These are phyloP conservation scores for Moniliophthora roreri DNA, from an alignment of 1,284 basidiomycete species.

Conservation along the genomic window DNA sequence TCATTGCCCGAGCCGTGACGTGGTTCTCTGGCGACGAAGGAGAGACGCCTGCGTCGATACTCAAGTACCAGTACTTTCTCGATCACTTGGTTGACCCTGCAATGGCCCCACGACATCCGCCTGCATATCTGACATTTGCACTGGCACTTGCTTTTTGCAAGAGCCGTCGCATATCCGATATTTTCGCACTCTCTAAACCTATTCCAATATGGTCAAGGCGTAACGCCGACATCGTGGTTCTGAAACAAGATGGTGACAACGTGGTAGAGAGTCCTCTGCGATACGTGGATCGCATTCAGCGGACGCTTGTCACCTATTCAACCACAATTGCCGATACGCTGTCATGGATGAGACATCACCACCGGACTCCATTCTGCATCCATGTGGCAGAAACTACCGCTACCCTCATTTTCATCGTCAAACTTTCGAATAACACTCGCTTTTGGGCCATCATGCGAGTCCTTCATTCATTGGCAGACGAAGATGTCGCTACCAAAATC, in stretches of 20 bases:
- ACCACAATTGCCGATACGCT: neutral
- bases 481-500: neutral
- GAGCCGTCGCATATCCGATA: neutral
- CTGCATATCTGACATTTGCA: neutral
- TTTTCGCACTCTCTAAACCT: neutral
- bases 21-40: neutral
- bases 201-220: neutral
- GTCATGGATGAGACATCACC: neutral
- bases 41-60: too few relatives aligned
- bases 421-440: neutral
- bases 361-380: neutral
- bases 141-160: neutral
- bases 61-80: neutral
- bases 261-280: neutral
- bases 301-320: neutral
- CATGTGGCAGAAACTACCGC: neutral
- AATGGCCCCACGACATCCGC: neutral
- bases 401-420: neutral
- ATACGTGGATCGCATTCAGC: neutral
- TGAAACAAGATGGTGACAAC: neutral
- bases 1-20: neutral
- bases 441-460: neutral
- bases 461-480: neutral
- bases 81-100: neutral
- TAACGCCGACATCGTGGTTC: neutral